A percentile compares a stretch with the other conserved stretches of the same genome.
Conservation (phyloP, 2,329 filamentous ascomycete genomes). For the Cordyceps cicadae region DNA sequence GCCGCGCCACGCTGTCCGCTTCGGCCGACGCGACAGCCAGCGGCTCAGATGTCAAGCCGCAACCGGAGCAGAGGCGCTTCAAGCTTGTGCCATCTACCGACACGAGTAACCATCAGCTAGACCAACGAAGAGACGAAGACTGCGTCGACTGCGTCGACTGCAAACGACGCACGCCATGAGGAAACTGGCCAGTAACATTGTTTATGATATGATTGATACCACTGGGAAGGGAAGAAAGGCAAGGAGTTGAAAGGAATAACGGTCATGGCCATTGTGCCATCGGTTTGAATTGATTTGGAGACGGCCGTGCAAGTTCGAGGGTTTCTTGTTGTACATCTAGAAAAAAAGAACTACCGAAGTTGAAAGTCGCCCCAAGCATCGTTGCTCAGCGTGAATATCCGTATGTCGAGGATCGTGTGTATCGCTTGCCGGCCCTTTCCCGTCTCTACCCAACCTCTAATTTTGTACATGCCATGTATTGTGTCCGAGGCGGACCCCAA, state of each 20-base stretch:
- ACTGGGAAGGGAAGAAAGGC: background rate
- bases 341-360: conserved; percentile 10
- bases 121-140: background rate
- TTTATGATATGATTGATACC: conserved; percentile 6
- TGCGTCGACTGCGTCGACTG: background rate
- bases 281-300: background rate
- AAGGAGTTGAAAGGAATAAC: conserved; percentile 3
- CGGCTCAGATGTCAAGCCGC: background rate
- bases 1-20: conserved; percentile 14
- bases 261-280: conserved; percentile 3
- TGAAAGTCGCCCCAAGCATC: conserved; percentile 1
- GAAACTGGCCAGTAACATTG: conserved; percentile 5
- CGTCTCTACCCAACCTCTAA: background rate
- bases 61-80: background rate
- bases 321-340: conserved; percentile 13
- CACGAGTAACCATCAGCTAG: background rate
- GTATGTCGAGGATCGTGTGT: background rate
- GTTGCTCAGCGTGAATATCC: background rate
- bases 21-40: conserved; percentile 8
- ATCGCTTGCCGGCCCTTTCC: conserved; percentile 2
- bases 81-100: background rate
- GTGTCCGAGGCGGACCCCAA: conserved; percentile 2
- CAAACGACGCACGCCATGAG: background rate
- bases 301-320: conserved; percentile 5
- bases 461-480: conserved; percentile 21